phyloP scores from a whole-genome alignment of 1,284 basidiomycete genomes.

The Austroboletus rostrupii region DNA sequence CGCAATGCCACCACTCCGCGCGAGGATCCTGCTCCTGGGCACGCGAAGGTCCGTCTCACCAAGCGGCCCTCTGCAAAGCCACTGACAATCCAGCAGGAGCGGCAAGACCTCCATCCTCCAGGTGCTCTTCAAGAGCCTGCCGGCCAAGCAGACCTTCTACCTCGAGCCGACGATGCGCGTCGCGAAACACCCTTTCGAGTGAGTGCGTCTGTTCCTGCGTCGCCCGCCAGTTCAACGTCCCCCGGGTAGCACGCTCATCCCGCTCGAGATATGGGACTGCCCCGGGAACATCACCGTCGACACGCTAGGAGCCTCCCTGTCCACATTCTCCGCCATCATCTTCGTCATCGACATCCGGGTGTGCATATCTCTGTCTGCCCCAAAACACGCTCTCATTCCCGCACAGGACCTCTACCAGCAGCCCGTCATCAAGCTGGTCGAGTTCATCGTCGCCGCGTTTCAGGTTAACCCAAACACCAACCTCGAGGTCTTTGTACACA shows the following conservation, averaged over 20 bases:
- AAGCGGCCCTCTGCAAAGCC: constrained; percentile 2
- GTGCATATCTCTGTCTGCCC: constrained; percentile 20
- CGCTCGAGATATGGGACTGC: constrained; percentile 94
- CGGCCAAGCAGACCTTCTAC: constrained; percentile 87
- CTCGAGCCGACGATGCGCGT: constrained; percentile 84
- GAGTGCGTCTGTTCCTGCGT: constrained; percentile 28
- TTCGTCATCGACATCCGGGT: constrained; percentile 98
- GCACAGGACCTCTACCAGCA: constrained; percentile 66
- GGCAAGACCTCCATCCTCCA: constrained; percentile 93
- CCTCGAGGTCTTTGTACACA: constrained; percentile 95
- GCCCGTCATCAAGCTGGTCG: constrained; percentile 75
- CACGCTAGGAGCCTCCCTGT: constrained; percentile 66
- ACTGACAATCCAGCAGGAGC: constrained; percentile 47
- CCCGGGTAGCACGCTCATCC: constrained; percentile 75
- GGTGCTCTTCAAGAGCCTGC: constrained; percentile 84
- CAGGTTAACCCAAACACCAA: constrained; percentile 76
- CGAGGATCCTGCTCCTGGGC: constrained; percentile 78
- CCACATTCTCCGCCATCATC: constrained; percentile 77
- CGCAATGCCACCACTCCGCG: constrained; percentile 34
- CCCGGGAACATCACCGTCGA: constrained; percentile 82
- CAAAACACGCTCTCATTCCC: constrained; percentile 5
- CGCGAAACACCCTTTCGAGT: constrained; percentile 79
- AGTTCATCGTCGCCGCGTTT: constrained; percentile 72
- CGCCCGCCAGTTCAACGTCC: background rate
- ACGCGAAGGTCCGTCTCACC: constrained; percentile 61